Conservation (phyloP, 805 yeast species). For the Limtongozyma cylindracea region DNA sequence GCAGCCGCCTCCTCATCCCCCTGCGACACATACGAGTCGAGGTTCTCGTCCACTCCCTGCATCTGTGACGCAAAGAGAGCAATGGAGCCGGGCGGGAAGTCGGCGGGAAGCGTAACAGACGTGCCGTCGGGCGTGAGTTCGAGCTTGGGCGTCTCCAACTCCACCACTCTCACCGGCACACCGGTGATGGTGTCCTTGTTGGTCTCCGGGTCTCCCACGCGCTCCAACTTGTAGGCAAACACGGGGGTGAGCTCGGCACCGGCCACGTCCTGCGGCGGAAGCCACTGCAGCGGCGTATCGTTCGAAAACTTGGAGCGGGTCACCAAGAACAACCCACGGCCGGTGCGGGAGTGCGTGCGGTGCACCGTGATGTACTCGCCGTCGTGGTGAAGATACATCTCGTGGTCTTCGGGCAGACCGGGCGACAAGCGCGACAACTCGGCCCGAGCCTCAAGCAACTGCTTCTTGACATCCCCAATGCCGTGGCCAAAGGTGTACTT, state of each 20-base stretch:
- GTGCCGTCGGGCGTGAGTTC: slow-evolving; percentile 19
- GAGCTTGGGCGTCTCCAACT: slow-evolving; percentile 22
- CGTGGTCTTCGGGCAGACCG: slow-evolving; percentile 35
- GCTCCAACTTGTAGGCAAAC: slow-evolving; percentile 30
- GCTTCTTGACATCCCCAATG: slow-evolving; percentile 46
- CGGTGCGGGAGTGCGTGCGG: slow-evolving; percentile 59
- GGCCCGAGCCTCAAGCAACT: slow-evolving; percentile 30
- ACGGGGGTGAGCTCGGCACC: slow-evolving; percentile 34
- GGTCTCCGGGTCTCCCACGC: slow-evolving; percentile 20
- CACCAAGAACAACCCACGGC: slow-evolving; percentile 70
- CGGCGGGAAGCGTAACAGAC: slow-evolving; percentile 26
- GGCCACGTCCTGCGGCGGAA: slow-evolving; percentile 29
- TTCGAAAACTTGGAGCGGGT: slow-evolving; percentile 58
- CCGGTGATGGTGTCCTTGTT: slow-evolving; percentile 22
- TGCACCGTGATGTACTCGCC: slow-evolving; percentile 84
- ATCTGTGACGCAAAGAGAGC: slow-evolving; percentile 57
- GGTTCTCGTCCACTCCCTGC: slow-evolving; percentile 31
- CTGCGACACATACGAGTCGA: slow-evolving; percentile 41
- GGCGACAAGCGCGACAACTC: slow-evolving; percentile 26
- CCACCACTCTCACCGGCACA: slow-evolving; percentile 36
- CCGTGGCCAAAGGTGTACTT: slow-evolving; percentile 35
- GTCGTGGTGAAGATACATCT: slow-evolving; percentile 86
- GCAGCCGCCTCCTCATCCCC: slow-evolving; percentile 60
- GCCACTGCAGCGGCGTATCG: slow-evolving; percentile 9
- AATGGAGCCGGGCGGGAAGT: slow-evolving; percentile 77